A percentile compares a stretch with the other conserved stretches of the same genome.
Evolutionary conservation across 179 eudicot genomes (phyloP).

Genomic region (Beta lomatogona): DNA sequence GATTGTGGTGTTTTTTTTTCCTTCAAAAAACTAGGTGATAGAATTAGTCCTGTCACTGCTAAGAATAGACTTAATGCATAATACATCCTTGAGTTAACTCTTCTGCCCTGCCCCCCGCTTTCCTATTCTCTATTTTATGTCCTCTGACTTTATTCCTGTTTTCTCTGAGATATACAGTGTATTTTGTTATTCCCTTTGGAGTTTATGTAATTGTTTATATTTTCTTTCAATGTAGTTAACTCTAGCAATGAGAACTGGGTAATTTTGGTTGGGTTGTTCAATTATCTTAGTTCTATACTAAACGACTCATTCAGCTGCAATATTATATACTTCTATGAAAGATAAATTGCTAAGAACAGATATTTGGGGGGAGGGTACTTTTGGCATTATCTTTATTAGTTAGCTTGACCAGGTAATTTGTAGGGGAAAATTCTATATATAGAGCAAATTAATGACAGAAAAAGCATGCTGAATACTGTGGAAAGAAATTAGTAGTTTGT

Average conservation of each 20-base stretch:
- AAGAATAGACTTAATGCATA: not conserved
- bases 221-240: not conserved
- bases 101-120: not conserved
- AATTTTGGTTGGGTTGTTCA: not conserved
- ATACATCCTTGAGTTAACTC: not conserved
- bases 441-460: too few species aligned
- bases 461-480: too few species aligned
- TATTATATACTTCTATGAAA: not conserved
- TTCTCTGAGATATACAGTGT: not conserved
- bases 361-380: too few species aligned
- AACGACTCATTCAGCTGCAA: not conserved
- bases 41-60: not conserved
- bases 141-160: not conserved
- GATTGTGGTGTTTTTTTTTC: not conserved
- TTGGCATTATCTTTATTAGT: too few species aligned
- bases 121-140: not conserved
- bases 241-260: not conserved
- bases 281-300: not conserved
- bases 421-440: too few species aligned
- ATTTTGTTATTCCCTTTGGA: not conserved
- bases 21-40: not conserved
- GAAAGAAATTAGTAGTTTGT: too few species aligned
- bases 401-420: too few species aligned
- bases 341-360: too few species aligned
- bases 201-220: not conserved